Evolutionary conservation across 2,329 filamentous ascomycete genomes (phyloP).

Genomic region (Colletotrichum graminicola): DNA sequence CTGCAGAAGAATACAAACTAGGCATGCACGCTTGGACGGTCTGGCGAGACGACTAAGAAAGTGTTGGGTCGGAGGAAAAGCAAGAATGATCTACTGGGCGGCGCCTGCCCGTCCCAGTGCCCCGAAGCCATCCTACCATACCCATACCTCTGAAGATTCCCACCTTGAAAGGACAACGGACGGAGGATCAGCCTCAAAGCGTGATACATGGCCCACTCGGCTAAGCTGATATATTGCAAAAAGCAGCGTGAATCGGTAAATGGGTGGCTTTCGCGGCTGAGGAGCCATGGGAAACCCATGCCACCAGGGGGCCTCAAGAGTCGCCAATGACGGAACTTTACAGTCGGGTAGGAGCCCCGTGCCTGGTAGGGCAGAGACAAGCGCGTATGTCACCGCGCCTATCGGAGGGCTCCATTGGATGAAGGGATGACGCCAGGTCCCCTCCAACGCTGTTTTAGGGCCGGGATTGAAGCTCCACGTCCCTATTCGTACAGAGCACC

Average conservation of each 20-base stretch:
- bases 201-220: not conserved
- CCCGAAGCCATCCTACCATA: no score
- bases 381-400: conserved; percentile 38
- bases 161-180: not conserved
- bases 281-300: conserved; percentile 1
- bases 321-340: conserved; percentile 30
- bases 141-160: not conserved
- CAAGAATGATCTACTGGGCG: conserved; percentile 9
- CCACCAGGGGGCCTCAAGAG: conserved; percentile 12
- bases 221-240: not conserved
- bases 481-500: not conserved
- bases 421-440: conserved; percentile 38
- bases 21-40: conserved; percentile 32
- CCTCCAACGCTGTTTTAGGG: conserved; percentile 34
- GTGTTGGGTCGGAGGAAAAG: conserved; percentile 33
- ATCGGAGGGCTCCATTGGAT: conserved; percentile 32
- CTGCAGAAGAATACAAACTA: conserved; percentile 17
- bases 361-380: conserved; percentile 43
- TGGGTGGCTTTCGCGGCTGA: conserved; percentile 20
- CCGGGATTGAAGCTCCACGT: conserved; percentile 32
- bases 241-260: not conserved
- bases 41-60: conserved; percentile 21
- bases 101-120: not conserved
- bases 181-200: no score
- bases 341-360: conserved; percentile 31